Evolutionary conservation across 208 protist genomes (phyloP), one percentile per base, ranked within the genome.

Genomic region (Crithidia brevicula): DNA sequence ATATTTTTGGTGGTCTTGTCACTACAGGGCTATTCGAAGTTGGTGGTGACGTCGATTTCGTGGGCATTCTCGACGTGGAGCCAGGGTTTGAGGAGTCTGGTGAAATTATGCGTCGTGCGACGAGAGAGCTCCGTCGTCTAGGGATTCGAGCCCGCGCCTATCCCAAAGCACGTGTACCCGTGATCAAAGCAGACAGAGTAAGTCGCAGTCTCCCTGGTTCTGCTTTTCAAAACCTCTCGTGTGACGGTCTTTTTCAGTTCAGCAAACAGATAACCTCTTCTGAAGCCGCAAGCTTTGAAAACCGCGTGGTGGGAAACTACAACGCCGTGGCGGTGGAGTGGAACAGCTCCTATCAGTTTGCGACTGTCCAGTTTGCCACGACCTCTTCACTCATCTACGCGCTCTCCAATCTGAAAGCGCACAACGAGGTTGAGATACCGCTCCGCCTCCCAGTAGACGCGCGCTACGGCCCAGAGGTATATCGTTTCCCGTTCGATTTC

Each of bases 41-140:
- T 31, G 89, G 88, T 34, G 92, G 92, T 20, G 92, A 97, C 54
- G 83, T 91, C 13, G 92, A 97, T 72, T 95, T 97, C 82, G 88
- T 93, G 18, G 89, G 85, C 18, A 88, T 97, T 50, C 68, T 82
- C 16, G 92, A 97, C 62, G 74, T 95, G 34, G 89, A 97, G 63
- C 89, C 92, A 47, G 81, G 79, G 20, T 75, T 89, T 77, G 83
- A 85, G 20, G 89, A 97, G 51, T 75, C 89, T 31, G 81, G 82
- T 16, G 85, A 89, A 43, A 93, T 97, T 70, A 77, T 95, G 4
- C 72, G 63, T 18, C 79, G 85, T 22, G 58, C 87, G 16, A 81
- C 86, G 18, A 63, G 86, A 46, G 88, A 92, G 56, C 68, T 97
- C 45, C 83, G 88, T 7, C 82, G 88, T 10, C 69, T 95, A 20